Percentiles rank a stretch among this genome's conserved stretches.
phyloP scores from a whole-genome alignment of 306 rosid genomes.

The Corylus avellana region DNA sequence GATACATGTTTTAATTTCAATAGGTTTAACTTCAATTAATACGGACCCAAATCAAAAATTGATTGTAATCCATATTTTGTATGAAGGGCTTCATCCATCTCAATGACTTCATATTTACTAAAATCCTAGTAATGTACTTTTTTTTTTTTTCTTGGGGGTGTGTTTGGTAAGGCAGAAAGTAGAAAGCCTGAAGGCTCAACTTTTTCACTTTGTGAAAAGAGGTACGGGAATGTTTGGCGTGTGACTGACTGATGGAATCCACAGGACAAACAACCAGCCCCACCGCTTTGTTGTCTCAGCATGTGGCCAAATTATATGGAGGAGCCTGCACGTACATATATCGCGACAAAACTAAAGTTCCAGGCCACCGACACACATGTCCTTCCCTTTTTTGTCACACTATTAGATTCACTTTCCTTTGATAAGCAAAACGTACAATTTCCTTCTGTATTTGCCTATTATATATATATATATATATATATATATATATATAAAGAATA shows the following conservation, averaged over 20 bases:
- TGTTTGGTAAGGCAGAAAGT: neutral
- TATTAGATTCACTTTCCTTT: neutral
- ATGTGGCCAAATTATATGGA: neutral
- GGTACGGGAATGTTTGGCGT: neutral
- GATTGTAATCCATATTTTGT: no score
- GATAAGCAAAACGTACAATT: no score
- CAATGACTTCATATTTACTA: neutral
- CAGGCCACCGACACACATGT: neutral
- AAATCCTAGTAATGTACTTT: neutral
- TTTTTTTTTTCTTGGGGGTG: neutral
- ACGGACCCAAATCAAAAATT: no score
- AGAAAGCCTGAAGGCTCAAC: neutral
- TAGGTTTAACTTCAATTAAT: no score
- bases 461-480: no score
- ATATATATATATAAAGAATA: no score
- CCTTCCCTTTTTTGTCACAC: neutral
- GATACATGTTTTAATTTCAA: no score
- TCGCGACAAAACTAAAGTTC: neutral
- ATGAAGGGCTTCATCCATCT: no score
- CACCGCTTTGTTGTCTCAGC: neutral
- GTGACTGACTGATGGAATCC: conserved; percentile 2
- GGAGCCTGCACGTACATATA: neutral
- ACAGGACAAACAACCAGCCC: neutral
- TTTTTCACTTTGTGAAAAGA: neutral
- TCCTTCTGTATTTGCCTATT: no score